These are phyloP conservation scores for Viridothelium virens DNA, from an alignment of 495 filamentous ascomycete genomes.

Conservation along the genomic window DNA sequence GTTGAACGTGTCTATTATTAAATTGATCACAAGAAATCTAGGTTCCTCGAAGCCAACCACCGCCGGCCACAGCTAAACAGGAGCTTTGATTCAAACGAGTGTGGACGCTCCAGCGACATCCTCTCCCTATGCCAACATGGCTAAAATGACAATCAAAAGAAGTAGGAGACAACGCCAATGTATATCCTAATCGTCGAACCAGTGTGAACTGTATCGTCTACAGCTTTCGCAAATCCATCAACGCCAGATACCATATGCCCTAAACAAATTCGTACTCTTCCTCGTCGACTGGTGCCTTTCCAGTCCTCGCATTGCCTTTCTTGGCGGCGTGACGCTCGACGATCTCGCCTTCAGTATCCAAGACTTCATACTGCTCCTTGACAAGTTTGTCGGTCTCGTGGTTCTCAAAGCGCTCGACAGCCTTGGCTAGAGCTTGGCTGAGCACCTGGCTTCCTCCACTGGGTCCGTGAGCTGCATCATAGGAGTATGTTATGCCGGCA, in stretches of 20 bases:
- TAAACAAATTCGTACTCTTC: slow-evolving; percentile 11
- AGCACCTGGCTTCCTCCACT: slow-evolving; percentile 48
- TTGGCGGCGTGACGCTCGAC: slow-evolving; percentile 17
- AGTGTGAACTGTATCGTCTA: slow-evolving; percentile 1
- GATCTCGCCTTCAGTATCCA: slow-evolving; percentile 38
- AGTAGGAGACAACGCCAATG: neutral
- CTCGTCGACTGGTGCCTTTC: neutral
- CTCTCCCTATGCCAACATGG: neutral
- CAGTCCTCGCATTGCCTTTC: slow-evolving; percentile 21
- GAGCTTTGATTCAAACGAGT: neutral
- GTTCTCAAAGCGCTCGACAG: slow-evolving; percentile 50
- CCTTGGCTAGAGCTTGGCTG: slow-evolving; percentile 45
- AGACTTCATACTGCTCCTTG: slow-evolving; percentile 52
- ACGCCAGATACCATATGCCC: neutral
- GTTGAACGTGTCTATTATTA: neutral
- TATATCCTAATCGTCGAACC: neutral
- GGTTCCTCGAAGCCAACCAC: neutral
- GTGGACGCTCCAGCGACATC: neutral
- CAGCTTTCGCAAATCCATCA: neutral
- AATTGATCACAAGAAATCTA: neutral
- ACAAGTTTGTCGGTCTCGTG: slow-evolving; percentile 50
- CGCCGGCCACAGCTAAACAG: neutral
- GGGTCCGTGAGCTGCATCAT: slow-evolving; percentile 41
- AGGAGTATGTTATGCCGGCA: slow-evolving; percentile 42
- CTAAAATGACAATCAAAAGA: neutral